Evolutionary conservation across 2,329 filamentous ascomycete species (phyloP), one percentile per base, ranked within the genome.

Genomic region (Triangularia setosa): DNA sequence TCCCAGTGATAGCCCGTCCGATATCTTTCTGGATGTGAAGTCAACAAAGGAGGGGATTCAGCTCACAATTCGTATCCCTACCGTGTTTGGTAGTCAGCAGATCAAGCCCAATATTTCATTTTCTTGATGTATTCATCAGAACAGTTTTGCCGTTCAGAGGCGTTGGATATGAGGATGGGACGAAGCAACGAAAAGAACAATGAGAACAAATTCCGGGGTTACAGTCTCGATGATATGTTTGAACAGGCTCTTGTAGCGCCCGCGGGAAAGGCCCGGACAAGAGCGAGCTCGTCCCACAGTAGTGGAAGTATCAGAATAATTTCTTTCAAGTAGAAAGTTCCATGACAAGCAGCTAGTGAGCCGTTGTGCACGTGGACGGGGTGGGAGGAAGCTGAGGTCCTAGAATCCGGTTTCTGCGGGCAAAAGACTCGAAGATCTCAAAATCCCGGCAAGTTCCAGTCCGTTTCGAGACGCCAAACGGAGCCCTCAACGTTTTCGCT

Each of bases 41-140:
- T 85, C 83, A 33, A 86, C 83, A 4, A 83, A 79, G 48, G 83
- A 85, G 61, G 83, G 83, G 1, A 84, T 85, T 69, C 83, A 85
- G 72, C 72, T 85, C 61, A 84, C 81, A 25, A 84, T 85, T 68
- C 81, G 83, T 69, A 85, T 85, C 64, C 83, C 83, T 24, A 85
- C 83, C 1, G 80, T 84, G 25, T 84, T 85, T 69, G 79, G 79
- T 62, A 77, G 75, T 25, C 70, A 71, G 63, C 73, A 71, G 58
- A 59, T 68, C 24, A 66, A 66, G 56, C 73, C 75, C 2, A 73
- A 74, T 58, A 71, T 77, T 57, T 71, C 73, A 12, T 74, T 76
- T 67, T 73, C 72, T 55, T 74, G 23, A 55, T 55, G 23, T 12
- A 8, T 55, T n/a, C n/a, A n/a, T 8, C 4, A 6, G 52, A 55